Base-by-base conservation (phyloP, 2,329 filamentous ascomycete species). In the Cordyceps pruinosa region DNA sequence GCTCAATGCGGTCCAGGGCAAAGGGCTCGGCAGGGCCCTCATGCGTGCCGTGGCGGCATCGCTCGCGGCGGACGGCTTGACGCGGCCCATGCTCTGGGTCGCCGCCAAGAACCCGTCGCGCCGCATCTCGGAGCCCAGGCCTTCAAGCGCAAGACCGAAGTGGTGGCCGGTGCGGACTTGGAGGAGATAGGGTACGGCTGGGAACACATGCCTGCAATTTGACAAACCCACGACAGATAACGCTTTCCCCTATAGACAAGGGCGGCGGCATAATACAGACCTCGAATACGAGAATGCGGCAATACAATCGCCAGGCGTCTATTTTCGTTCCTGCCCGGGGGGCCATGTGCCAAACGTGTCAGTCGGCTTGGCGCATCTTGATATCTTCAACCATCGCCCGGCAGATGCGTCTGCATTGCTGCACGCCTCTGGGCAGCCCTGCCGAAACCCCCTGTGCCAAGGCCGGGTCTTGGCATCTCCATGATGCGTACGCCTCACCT, bases 81-180 rank as follows among this genome's bases (percentile, higher is more conserved):
- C 45, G 47, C 57, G 57, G 37, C 49, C 34, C 19, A 47, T 47
- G 45, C n/a, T 50, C n/a, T 42, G 47, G 57, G 52, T 42, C 37
- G 30, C 47, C n/a, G 52, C 41, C 28, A 39, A 13, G 26, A 47
- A 56, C 28, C 44, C 28, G 15, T 30, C 47, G 21, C 21, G 39
- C n/a, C 56, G 35, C 37, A 50, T 21, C 23, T 59, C 21, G 46
- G 39, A 12, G 57, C 13, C 44, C 47, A 34, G 26, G 51, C 50
- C 39, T 30, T 59, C 30, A 23, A 13, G 4, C 37, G 52, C 35
- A 56, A 47, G 39, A 41, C 37, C 30, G 25, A 56, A 26, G n/a
- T 17, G 9, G 17, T 52, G 8, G 57, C 34, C 19, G 57, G 52
- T 6, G n/a, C 28, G 10, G 45, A 39, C 4, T 5, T 52, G 28